Evolutionary conservation across 2,329 filamentous ascomycete genomes (phyloP).

Genomic region (Xylariaceae sp.): DNA sequence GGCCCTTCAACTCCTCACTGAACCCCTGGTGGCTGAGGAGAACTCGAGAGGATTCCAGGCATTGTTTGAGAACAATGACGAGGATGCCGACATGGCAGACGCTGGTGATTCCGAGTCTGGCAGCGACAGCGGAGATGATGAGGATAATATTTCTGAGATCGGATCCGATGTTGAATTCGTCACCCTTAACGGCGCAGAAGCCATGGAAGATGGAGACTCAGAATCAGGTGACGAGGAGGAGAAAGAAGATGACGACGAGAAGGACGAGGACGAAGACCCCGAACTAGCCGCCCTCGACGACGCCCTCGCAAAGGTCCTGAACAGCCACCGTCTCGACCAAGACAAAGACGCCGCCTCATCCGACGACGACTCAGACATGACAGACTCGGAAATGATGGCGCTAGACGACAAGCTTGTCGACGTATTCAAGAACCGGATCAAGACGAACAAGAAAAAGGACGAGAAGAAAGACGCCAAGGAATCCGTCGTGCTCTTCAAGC

Average conservation of each 20-base stretch:
- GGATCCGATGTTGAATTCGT: constrained; percentile 41
- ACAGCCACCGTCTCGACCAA: constrained; percentile 61
- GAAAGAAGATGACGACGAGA: constrained; percentile 32
- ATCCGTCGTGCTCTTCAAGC: constrained; percentile 90
- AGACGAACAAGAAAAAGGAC: constrained; percentile 67
- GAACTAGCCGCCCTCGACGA: constrained; percentile 56
- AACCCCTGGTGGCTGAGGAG: constrained; percentile 74
- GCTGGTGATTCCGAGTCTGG: constrained; percentile 39
- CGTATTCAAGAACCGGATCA: constrained; percentile 74
- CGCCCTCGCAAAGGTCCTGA: constrained; percentile 71
- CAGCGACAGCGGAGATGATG: constrained; percentile 39
- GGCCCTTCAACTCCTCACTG: constrained; percentile 60
- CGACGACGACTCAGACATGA: constrained; percentile 75
- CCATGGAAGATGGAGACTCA: constrained; percentile 34
- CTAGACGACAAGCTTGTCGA: constrained; percentile 77
- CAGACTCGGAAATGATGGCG: constrained; percentile 90
- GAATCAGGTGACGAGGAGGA: constrained; percentile 39
- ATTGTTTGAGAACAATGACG: constrained; percentile 70
- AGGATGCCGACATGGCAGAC: constrained; percentile 50
- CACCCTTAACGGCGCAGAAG: constrained; percentile 37
- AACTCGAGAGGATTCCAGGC: constrained; percentile 78
- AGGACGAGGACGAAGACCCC: constrained; percentile 42
- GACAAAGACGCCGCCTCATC: constrained; percentile 51
- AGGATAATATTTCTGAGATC: constrained; percentile 37
- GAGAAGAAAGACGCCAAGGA: constrained; percentile 83